Conservation (phyloP, 2,329 filamentous ascomycete genomes). For the Cryphonectria naterciae region DNA sequence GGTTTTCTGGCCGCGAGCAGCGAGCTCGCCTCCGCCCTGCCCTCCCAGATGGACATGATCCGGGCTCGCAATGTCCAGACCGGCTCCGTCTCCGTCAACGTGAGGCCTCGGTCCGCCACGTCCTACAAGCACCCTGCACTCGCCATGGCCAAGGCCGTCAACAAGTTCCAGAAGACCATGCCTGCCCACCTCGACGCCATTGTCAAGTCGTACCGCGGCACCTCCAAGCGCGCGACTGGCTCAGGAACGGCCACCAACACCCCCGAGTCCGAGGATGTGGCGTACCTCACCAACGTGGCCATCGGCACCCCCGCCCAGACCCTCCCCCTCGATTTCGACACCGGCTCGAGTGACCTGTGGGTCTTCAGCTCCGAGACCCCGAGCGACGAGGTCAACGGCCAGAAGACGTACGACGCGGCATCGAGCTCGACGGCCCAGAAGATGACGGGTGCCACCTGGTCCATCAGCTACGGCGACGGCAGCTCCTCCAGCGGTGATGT, state of each 20-base stretch:
- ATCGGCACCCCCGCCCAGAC: conserved; percentile 40
- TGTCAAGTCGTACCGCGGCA: conserved; percentile 23
- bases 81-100: conserved; percentile 22
- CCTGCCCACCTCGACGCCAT: conserved; percentile 28
- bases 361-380: conserved; percentile 35
- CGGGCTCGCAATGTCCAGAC: conserved; percentile 14
- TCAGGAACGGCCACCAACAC: conserved; percentile 19
- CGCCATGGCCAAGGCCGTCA: conserved; percentile 30
- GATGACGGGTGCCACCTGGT: conserved; percentile 35
- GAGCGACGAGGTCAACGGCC: conserved; percentile 29
- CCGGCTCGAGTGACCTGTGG: conserved; percentile 49
- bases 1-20: conserved; percentile 28
- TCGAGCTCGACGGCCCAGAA: conserved; percentile 33
- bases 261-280: conserved; percentile 21
- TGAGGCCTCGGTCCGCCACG: conserved; percentile 25
- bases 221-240: conserved; percentile 10
- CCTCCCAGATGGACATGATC: conserved; percentile 23
- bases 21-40: conserved; percentile 28
- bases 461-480: conserved; percentile 38
- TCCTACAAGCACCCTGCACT: conserved; percentile 30
- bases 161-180: conserved; percentile 30
- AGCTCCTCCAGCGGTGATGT: conserved; percentile 36
- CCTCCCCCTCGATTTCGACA: conserved; percentile 50
- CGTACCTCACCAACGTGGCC: conserved; percentile 25
- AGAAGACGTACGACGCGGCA: conserved; percentile 35